Evolutionary conservation across 1,284 basidiomycete genomes (phyloP), one percentile per base, ranked within the genome.

Genomic region (Wolfiporia cocos): DNA sequence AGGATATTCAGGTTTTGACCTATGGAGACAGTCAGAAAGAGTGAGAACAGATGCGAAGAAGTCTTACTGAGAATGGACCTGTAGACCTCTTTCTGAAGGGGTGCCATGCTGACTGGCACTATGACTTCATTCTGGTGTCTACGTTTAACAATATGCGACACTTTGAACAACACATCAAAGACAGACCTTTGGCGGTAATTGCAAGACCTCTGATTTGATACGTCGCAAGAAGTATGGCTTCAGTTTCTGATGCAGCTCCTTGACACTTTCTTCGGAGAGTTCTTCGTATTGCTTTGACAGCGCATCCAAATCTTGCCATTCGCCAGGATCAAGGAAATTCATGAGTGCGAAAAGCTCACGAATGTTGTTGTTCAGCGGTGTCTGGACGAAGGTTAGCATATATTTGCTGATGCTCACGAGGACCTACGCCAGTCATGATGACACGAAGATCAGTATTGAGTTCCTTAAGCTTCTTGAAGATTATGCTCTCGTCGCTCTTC

Each of bases 321-420:
- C 70, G 1, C 68, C 57, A 1, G 82, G 78, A 60, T 94, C 90
- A 12, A 96, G 75, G 67, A 95, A 96, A 61, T 92, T 90, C 79
- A 97, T 91, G 32, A 97, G 72, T 61, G 93, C 96, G 71, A 96
- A 93, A 18, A 95, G 65, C 64, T 99, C 95, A 40, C 90, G 78
- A 28, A 98, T 84, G 56, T 96, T 98, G 67, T 98, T 98, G 63
- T 99, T 97, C 40, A 99, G 66, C 2, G 95, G 95, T 1, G 96
- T 98, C 76, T 93, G 57, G 35, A 37, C 35, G 37, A 39, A 17
- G 41, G 44, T 4, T 21, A 46, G 34, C 35, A 47, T 21, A 39
- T 11, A 31, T 15, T 18, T 26, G 39, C 28, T 12, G 20, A 18
- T 7, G 17, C 2, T 28, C 7, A 23, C 12, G 9, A 11, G 14